Evolutionary conservation across 2,329 filamentous ascomycete genomes (phyloP).

Genomic region (Ustulina deusta): DNA sequence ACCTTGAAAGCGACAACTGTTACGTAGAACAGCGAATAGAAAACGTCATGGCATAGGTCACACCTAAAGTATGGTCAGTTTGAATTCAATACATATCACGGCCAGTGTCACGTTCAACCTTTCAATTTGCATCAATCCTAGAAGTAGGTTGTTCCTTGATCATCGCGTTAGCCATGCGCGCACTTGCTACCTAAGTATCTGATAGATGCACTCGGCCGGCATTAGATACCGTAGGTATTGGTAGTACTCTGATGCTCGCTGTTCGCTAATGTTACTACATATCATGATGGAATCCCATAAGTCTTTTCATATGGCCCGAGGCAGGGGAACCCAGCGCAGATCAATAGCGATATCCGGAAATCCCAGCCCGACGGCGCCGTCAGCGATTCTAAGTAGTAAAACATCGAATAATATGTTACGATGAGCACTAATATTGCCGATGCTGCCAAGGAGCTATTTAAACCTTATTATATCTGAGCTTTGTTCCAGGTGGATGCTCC

Average conservation of each 20-base stretch:
- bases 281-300: conserved; percentile 18
- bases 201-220: conserved; percentile 6
- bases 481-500: conserved; percentile 69
- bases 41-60: background rate
- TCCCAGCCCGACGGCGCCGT: background rate
- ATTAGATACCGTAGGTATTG: conserved; percentile 8
- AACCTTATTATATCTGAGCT: conserved; percentile 53
- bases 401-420: conserved; percentile 13
- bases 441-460: conserved; percentile 9
- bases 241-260: conserved; percentile 12
- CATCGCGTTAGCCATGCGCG: conserved; percentile 18
- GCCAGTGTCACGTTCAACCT: background rate
- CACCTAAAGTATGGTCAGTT: background rate
- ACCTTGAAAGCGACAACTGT: background rate
- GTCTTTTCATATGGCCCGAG: conserved; percentile 10
- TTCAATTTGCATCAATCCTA: background rate
- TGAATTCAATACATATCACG: conserved; percentile 3
- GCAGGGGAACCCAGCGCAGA: background rate
- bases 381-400: conserved; percentile 1
- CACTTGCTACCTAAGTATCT: conserved; percentile 7
- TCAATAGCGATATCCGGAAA: conserved; percentile 1
- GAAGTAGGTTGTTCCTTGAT: conserved; percentile 27
- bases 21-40: background rate
- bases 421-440: conserved; percentile 9
- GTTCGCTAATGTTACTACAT: conserved; percentile 36